Base-by-base conservation (phyloP, 805 yeast species). In the Lachancea lanzarotensis region DNA sequence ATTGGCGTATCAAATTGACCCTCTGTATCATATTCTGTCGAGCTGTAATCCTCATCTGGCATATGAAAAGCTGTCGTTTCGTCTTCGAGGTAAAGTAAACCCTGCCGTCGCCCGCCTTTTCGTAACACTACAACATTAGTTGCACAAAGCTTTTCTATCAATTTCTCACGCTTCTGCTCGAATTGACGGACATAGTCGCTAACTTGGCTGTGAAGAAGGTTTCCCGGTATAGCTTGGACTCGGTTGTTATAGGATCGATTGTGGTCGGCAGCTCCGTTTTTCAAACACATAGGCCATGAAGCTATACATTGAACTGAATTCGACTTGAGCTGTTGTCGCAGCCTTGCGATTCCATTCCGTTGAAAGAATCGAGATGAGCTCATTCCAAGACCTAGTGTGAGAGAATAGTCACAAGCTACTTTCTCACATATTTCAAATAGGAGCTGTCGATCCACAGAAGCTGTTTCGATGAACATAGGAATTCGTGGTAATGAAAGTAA, bases 401-500 rank as follows among this genome's bases (percentile, higher is more conserved):
- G 35, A 3, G 48, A 42, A 38, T 57, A 57, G 20, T 43, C 47
- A n/a, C 45, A 40, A 9, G 61, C 59, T 22, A 59, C 40, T 13
- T 44, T 38, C 16, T 55, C 56, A 39, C 61, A 53, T 2, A 62
- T 49, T 35, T 57, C 63, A 44, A 59, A 60, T 44, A 64, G 50
- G 45, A 54, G 59, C 36, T 56, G 58, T 40, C 56, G 52, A 15
- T 55, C 56, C n/a, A 65, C 26, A 8, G 67, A 52, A 10, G 51
- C 47, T 0, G 66, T 53, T 34, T 60, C 63, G 3, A 65, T 45
- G 29, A 52, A 61, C 11, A 63, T 53, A 2, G 69, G 69, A 2
- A 54, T 40, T 11, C 59, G 52, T 1, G 58, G 52, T 22, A 57
- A 37, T 4, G 45, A 30, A 16, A 59, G 39, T 3, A 63, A 41